phyloP scores from a whole-genome alignment of 805 yeast species.

The Alloascoidea africana region DNA sequence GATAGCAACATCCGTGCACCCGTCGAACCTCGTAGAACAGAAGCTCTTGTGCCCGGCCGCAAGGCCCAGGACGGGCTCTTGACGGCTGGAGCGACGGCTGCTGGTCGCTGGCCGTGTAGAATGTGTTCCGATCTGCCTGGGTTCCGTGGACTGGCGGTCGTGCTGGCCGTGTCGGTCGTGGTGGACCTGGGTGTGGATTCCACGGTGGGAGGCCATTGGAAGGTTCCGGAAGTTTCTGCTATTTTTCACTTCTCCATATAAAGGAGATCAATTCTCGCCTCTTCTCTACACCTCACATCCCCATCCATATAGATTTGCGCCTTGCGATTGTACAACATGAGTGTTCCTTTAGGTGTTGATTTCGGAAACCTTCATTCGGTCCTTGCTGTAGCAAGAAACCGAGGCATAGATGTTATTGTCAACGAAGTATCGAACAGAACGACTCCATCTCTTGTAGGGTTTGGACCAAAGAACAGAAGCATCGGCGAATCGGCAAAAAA shows the following conservation, averaged over 20 bases:
- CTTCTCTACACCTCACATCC: not conserved
- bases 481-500: conserved; percentile 94
- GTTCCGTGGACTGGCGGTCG: too few relatives aligned
- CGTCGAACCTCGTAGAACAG: too few relatives aligned
- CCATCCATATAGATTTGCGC: not conserved
- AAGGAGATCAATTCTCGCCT: not conserved
- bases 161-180: too few relatives aligned
- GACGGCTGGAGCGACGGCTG: not conserved
- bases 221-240: not conserved
- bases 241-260: not conserved
- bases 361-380: conserved; percentile 92
- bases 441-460: conserved; percentile 87
- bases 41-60: too few relatives aligned
- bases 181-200: too few relatives aligned
- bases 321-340: conserved; percentile 31
- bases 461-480: conserved; percentile 77
- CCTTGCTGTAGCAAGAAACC: conserved; percentile 85
- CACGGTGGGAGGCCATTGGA: not conserved
- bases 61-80: not conserved
- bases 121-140: not conserved
- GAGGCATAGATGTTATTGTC: conserved; percentile 97
- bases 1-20: too few relatives aligned
- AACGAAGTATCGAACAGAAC: conserved; percentile 97
- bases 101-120: not conserved
- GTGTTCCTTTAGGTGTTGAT: conserved; percentile 95